These are phyloP conservation scores for Posidonia australis DNA, from an alignment of 106 monocot species.

Conservation along the genomic window DNA sequence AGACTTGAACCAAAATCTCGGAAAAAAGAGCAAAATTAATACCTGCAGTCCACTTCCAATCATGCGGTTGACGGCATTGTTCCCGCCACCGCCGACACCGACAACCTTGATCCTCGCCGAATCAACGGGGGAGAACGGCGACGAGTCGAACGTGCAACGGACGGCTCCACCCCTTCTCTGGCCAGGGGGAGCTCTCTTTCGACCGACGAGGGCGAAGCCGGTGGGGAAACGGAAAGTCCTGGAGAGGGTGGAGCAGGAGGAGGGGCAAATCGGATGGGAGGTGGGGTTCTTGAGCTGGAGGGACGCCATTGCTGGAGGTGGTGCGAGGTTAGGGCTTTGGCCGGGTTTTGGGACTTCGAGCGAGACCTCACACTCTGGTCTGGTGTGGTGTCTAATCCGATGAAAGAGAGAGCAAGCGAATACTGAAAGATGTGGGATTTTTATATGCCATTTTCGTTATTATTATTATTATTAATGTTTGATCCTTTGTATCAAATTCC, in stretches of 20 bases:
- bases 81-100: conserved; percentile 95
- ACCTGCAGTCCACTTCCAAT: conserved; percentile 93
- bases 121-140: conserved; percentile 12
- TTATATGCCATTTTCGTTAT: no score
- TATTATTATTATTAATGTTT: no score
- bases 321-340: conserved; percentile 5
- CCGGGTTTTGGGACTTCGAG: neutral
- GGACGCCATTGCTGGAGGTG: neutral
- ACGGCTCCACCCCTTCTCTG: conserved; percentile 5
- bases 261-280: neutral
- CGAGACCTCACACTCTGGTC: no score
- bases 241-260: neutral
- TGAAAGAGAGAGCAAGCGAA: no score
- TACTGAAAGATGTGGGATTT: no score
- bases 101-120: conserved; percentile 82
- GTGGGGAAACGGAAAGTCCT: neutral
- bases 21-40: conserved; percentile 1
- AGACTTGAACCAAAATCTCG: neutral
- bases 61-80: conserved; percentile 98
- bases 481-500: no score
- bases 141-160: conserved; percentile 9
- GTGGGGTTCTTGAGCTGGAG: neutral
- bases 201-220: neutral
- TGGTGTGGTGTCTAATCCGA: no score
- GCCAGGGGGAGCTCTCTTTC: neutral